Percentiles rank a stretch among this genome's conserved stretches.
Conservation (phyloP, 192 early-diverging fungal genomes). For the Gigaspora rosea region DNA sequence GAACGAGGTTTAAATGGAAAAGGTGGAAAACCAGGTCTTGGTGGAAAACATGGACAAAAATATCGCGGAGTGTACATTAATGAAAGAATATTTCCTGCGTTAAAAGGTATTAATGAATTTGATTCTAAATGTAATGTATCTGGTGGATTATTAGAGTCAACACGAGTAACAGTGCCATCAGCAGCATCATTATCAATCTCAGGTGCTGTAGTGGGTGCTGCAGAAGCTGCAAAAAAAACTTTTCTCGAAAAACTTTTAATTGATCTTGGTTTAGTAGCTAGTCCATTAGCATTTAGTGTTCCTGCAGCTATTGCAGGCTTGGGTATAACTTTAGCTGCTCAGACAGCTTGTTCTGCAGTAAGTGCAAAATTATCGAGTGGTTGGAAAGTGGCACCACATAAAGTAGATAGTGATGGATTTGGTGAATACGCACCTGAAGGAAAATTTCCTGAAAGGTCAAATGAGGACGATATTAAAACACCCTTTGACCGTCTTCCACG, state of each 20-base stretch:
- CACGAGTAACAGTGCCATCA: not conserved
- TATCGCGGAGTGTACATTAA: constrained; percentile 8
- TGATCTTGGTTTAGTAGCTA: not conserved
- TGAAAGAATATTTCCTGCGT: not conserved
- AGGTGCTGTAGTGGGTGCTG: no score
- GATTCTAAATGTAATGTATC: not conserved
- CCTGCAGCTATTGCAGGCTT: not conserved
- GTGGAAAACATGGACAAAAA: constrained; percentile 6
- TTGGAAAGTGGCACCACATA: not conserved
- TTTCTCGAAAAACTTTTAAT: not conserved
- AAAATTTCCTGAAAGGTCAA: not conserved
- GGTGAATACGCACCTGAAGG: not conserved
- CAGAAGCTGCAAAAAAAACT: not conserved
- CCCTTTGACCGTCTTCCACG: not conserved
- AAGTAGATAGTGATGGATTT: not conserved
- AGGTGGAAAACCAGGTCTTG: not conserved
- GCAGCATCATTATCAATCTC: not conserved
- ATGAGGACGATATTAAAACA: not conserved
- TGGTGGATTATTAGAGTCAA: not conserved
- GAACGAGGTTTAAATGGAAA: not conserved
- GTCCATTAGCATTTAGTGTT: not conserved
- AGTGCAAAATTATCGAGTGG: not conserved
- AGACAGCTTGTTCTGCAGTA: not conserved
- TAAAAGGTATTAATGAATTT: not conserved
- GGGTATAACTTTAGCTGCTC: not conserved